Base-by-base conservation (phyloP, 2,329 filamentous ascomycete species). In the Blastomyces gilchristii region DNA sequence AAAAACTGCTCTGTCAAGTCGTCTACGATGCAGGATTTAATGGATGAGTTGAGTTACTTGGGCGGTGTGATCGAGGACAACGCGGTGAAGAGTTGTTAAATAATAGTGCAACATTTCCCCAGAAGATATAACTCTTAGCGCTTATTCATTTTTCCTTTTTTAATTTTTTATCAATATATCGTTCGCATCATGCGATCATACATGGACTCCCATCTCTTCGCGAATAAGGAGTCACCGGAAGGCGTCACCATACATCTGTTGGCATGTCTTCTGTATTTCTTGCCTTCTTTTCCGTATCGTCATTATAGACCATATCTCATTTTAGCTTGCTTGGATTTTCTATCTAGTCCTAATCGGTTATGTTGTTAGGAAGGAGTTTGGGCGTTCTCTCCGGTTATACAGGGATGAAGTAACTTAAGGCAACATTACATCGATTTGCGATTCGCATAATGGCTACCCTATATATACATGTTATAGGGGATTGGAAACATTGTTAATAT, bases 1-100 rank as follows among this genome's bases (percentile, higher is more conserved):
- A 31, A 16, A 28, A 62, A 49, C 39, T 37, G 52, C 9, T 52
- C 62, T 34, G 58, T 67, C n/a, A 52, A 67, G 6, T 64, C 37
- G 8, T 64, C 37, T 28, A 75, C 74, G 22, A 78, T 82, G 72
- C 76, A 78, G 65, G 76, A 80, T 66, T 70, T 82, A 63, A 74
- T 82, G 68, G 77, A 79, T 65, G 80, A 83, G 65, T 71, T 82
- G 70, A 79, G 79, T 62, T 82, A 83, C 68, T 70, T 83, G 50
- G 78, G 79, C 31, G 74, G 75, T 61, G 73, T 80, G 64, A 82
- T 82, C 43, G 72, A 75, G 62, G 71, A 70, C 63, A 73, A 70
- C 49, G 67, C 67, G 65, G 67, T 69, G 47, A 70, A 66, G 4
- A 22, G 39, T 18, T 53, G 22, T 18, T 60, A 47, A 52, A 14